phyloP scores from a whole-genome alignment of 345 rosid species.

The Gossypium sturtianum region DNA sequence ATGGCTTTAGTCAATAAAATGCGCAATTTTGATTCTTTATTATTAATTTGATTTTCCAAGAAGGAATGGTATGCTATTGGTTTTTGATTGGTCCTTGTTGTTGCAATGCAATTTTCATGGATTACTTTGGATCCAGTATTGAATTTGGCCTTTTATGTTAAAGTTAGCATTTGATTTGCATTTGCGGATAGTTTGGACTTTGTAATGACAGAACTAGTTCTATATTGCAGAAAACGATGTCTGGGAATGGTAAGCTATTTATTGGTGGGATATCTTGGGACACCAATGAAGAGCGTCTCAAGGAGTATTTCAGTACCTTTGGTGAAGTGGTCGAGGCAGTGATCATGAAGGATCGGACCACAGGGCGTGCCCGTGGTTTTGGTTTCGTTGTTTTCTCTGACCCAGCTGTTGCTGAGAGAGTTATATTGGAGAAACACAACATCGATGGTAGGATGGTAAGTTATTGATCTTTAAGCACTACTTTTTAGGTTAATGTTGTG shows the following conservation, averaged over 20 bases:
- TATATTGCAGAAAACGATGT: conserved; percentile 58
- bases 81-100: background rate
- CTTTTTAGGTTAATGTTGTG: conserved; percentile 6
- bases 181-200: conserved; percentile 7
- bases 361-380: conserved; percentile 98
- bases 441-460: conserved; percentile 94
- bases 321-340: conserved; percentile 97
- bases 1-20: background rate
- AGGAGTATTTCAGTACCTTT: conserved; percentile 76
- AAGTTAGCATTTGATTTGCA: conserved; percentile 15
- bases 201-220: background rate
- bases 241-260: conserved; percentile 87
- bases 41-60: background rate
- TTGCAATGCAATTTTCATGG: conserved; percentile 11
- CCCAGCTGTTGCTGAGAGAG: conserved; percentile 82
- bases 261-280: conserved; percentile 99
- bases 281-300: conserved; percentile 88
- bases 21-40: conserved; percentile 12
- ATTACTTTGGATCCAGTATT: conserved; percentile 30
- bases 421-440: conserved; percentile 74
- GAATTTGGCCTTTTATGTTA: conserved; percentile 10
- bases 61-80: background rate
- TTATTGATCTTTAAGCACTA: conserved; percentile 10
- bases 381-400: conserved; percentile 94
- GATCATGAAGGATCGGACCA: conserved; percentile 95